Evolutionary conservation across 305 asterid genomes (phyloP).

Genomic region (Vinca major): DNA sequence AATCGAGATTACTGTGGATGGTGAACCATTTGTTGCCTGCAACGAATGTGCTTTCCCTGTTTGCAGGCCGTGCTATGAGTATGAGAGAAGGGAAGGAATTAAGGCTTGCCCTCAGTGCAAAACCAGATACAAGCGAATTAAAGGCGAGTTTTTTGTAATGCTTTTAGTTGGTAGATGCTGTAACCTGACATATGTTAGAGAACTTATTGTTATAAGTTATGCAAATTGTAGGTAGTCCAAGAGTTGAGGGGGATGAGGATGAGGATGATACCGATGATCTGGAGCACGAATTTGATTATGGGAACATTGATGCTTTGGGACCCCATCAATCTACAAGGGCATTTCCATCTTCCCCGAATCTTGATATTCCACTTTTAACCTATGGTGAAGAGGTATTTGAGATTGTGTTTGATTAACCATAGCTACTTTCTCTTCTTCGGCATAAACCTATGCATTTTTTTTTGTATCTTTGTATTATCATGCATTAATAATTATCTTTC

Average conservation of each 20-base stretch:
- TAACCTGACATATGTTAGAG: not conserved
- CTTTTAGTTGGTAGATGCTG: not conserved
- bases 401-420: not conserved
- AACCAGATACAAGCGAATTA: conserved; percentile 79
- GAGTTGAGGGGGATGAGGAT: conserved; percentile 94
- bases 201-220: conserved; percentile 16
- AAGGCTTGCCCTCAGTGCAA: conserved; percentile 87
- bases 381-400: conserved; percentile 67
- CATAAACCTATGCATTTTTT: not conserved
- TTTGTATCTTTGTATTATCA: not conserved
- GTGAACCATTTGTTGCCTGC: conserved; percentile 85
- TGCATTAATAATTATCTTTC: not conserved
- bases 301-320: conserved; percentile 27
- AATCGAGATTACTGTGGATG: conserved; percentile 49
- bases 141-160: conserved; percentile 34
- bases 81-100: conserved; percentile 77
- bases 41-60: conserved; percentile 90
- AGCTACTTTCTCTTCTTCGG: not conserved
- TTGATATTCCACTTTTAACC: conserved; percentile 58
- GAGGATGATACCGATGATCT: conserved; percentile 71
- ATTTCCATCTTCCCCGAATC: conserved; percentile 25
- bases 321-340: conserved; percentile 23
- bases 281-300: conserved; percentile 70
- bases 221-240: conserved; percentile 54
- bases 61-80: conserved; percentile 72